Base-by-base conservation (phyloP, 257 asterid species). In the Fraxinus excelsior region DNA sequence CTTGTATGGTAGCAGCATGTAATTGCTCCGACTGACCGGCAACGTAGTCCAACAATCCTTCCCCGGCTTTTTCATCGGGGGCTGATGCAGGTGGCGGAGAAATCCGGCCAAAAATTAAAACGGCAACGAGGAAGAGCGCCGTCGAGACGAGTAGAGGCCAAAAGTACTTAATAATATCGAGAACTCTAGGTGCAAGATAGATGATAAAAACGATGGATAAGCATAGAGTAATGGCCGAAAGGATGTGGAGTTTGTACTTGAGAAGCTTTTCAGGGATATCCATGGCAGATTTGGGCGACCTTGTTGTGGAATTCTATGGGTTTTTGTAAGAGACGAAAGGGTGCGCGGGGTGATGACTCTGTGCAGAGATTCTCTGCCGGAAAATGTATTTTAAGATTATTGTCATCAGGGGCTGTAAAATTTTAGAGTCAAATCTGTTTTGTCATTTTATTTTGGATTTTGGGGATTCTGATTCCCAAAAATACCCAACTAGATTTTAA, bases 71-170 rank as follows among this genome's bases (percentile, higher is more conserved):
- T 72, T 86, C 91, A 21, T 81, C 90, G 26, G 84, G 31, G 72
- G 82, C 58, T 16, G 87, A 93, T 1, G 80, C 7, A 28, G 79
- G 71, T 44, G 87, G 84, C 6, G 96, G 91, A 5, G 94, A 84
- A 77, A 89, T 82, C 84, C 85, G 84, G 58, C 89, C 87, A 44
- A 92, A 79, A 10, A 88, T 88, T 12, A 88, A 84, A 31, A 92
- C 71, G 65, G 90, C 79, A 68, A 78, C 78, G 37, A 92, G 92
- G 53, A 92, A 89, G 2, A 90, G 83, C 58, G 95, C 95, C 67
- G 95, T 92, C 3, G 97, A 92, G 71, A 80, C 74, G 53, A 92
- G 79, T 0, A 92, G 96, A 35, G 97, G 97, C 92, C 91, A 89
- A 28, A 92, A 92, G 84, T 77, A 92, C 42, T 76, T 82, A 0